These are phyloP conservation scores for Pichia membranifaciens DNA, from an alignment of 805 yeast genomes.

Conservation along the genomic window DNA sequence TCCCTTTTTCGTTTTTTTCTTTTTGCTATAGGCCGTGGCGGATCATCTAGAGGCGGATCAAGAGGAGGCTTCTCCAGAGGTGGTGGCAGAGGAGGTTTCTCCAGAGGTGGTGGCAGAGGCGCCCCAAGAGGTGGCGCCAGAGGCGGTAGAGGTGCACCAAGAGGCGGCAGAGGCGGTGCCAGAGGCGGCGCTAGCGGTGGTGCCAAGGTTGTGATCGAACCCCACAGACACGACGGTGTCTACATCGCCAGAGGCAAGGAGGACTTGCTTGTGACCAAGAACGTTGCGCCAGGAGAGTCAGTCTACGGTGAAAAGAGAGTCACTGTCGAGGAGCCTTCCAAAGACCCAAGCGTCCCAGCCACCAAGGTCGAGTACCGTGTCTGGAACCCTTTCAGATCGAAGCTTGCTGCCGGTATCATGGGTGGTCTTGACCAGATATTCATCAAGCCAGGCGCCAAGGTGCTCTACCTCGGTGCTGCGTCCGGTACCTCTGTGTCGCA, in stretches of 20 bases:
- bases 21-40: conserved; percentile 16
- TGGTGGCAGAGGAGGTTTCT: conserved; percentile 40
- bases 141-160: conserved; percentile 53
- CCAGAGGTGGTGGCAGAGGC: conserved; percentile 40
- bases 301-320: conserved; percentile 98
- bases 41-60: conserved; percentile 23
- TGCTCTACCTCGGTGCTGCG: conserved; percentile 96
- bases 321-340: conserved; percentile 86
- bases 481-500: conserved; percentile 99
- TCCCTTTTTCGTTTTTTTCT: neutral
- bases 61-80: conserved; percentile 33
- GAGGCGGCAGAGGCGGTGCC: conserved; percentile 58
- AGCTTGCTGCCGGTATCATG: conserved; percentile 99
- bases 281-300: conserved; percentile 96
- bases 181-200: conserved; percentile 83
- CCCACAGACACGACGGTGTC: conserved; percentile 98
- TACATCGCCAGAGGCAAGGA: conserved; percentile 99
- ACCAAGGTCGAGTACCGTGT: conserved; percentile 98
- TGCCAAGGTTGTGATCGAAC: conserved; percentile 96
- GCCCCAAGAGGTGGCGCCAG: conserved; percentile 45
- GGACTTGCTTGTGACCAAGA: conserved; percentile 94
- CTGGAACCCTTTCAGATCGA: conserved; percentile 99
- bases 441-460: conserved; percentile 98
- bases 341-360: conserved; percentile 80
- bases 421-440: conserved; percentile 98